A percentile compares a stretch with the other conserved stretches of the same genome.
Conservation (phyloP, 2,329 filamentous ascomycete genomes). For the Neofusicoccum umdonicola region DNA sequence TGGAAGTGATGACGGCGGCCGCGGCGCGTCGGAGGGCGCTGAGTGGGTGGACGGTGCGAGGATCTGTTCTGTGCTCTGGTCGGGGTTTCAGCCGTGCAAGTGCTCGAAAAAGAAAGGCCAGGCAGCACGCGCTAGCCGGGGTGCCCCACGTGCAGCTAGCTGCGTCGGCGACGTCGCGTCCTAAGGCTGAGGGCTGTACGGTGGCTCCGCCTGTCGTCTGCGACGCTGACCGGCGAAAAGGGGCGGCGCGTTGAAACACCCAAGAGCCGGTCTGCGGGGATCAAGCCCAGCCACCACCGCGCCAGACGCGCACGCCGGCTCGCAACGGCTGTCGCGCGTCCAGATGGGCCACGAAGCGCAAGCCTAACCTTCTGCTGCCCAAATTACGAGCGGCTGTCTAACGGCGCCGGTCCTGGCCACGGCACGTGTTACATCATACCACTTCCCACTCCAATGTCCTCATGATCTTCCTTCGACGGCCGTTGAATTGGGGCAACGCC, state of each 20-base stretch:
- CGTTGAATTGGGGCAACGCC: neutral
- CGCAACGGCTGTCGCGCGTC: constrained; percentile 2
- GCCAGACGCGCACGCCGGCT: constrained; percentile 9
- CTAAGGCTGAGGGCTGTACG: constrained; percentile 11
- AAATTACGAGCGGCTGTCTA: constrained; percentile 8
- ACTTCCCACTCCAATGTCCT: constrained; percentile 10
- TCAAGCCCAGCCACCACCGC: constrained; percentile 6
- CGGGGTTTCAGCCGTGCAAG: constrained; percentile 10
- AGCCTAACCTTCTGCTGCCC: neutral
- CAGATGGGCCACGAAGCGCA: neutral
- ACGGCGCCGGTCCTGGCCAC: neutral
- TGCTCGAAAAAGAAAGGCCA: constrained; percentile 4
- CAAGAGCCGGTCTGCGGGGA: constrained; percentile 1
- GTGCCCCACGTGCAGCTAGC: constrained; percentile 6
- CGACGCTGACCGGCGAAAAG: constrained; percentile 13
- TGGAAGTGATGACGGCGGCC: constrained; percentile 6
- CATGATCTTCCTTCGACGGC: constrained; percentile 7
- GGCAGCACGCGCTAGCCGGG: constrained; percentile 10
- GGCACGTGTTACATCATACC: constrained; percentile 17
- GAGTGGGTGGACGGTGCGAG: constrained; percentile 11
- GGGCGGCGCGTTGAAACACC: constrained; percentile 6
- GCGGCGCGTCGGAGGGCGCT: constrained; percentile 12
- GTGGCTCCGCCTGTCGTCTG: constrained; percentile 6
- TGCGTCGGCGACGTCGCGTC: neutral
- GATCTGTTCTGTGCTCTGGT: constrained; percentile 15